phyloP scores from a whole-genome alignment of 441 rosid genomes.

The Aquilaria agallochum region DNA sequence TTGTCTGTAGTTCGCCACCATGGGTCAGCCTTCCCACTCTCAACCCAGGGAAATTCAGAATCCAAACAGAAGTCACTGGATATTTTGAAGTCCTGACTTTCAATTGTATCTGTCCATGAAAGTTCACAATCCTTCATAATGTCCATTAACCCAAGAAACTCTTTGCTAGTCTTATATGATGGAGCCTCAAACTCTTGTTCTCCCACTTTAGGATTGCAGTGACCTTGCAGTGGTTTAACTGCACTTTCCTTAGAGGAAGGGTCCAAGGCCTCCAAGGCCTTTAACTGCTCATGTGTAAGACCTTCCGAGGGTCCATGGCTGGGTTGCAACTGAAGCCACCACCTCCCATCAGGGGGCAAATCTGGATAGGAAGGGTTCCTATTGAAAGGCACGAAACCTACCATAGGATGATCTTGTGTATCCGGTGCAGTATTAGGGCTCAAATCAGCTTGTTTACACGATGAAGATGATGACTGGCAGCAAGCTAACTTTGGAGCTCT shows the following conservation, averaged over 20 bases:
- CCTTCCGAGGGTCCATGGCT: conserved; percentile 52
- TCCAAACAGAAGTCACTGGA: conserved; percentile 35
- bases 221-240: conserved; percentile 7
- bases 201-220: conserved; percentile 16
- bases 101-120: conserved; percentile 31
- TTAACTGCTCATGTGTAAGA: conserved; percentile 43
- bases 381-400: conserved; percentile 55
- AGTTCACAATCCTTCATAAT: conserved; percentile 34
- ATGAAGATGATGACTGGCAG: conserved; percentile 72
- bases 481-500: conserved; percentile 95
- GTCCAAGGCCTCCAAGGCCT: conserved; percentile 32
- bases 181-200: conserved; percentile 18
- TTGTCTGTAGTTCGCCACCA: conserved; percentile 92
- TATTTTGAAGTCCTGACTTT: conserved; percentile 29
- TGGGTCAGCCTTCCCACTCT: conserved; percentile 57
- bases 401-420: conserved; percentile 34
- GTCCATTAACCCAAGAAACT: conserved; percentile 34
- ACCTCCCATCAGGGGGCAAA: conserved; percentile 53
- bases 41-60: conserved; percentile 60
- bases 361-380: conserved; percentile 39
- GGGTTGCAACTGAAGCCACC: conserved; percentile 82
- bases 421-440: conserved; percentile 45
- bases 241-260: conserved; percentile 20
- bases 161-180: conserved; percentile 21
- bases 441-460: conserved; percentile 47